These are phyloP conservation scores for Encephalitozoon intestinalis DNA, from an alignment of 371 early-diverging fungal species.

Conservation along the genomic window DNA sequence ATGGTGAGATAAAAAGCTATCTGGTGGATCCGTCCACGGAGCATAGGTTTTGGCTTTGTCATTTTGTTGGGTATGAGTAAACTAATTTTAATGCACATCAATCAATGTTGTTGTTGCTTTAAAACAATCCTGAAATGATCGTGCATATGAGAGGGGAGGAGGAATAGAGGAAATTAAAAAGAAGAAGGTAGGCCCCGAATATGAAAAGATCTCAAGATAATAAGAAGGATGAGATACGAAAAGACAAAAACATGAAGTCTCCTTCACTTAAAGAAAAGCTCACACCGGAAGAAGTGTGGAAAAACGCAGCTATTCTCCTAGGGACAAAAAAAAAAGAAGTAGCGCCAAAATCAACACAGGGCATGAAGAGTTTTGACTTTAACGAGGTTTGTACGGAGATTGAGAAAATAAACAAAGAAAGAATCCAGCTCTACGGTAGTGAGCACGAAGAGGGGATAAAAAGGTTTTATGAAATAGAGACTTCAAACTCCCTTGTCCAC, in stretches of 20 bases:
- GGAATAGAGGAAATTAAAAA: background rate
- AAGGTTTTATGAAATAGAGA: slow-evolving; percentile 26
- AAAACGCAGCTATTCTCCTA: slow-evolving; percentile 33
- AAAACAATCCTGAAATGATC: background rate
- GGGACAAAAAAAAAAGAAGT: slow-evolving; percentile 35
- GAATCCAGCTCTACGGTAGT: background rate
- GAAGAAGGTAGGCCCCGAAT: background rate
- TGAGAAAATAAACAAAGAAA: slow-evolving; percentile 17
- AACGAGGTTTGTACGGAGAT: slow-evolving; percentile 10
- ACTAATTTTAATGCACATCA: background rate
- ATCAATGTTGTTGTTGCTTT: background rate
- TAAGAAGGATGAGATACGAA: background rate
- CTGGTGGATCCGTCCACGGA: slow-evolving; percentile 57
- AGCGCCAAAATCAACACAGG: background rate
- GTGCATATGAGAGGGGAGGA: background rate
- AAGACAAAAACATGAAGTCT: background rate
- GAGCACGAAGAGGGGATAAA: background rate
- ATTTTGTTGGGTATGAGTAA: background rate
- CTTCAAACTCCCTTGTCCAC: slow-evolving; percentile 24
- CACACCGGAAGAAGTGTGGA: slow-evolving; percentile 46
- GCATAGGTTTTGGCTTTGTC: slow-evolving; percentile 36
- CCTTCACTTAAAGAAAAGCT: slow-evolving; percentile 22
- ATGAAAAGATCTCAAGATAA: background rate
- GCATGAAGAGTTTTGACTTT: slow-evolving; percentile 9
- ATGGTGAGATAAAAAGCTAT: slow-evolving; percentile 54